phyloP scores from a whole-genome alignment of 2,329 filamentous ascomycete genomes.

The Alternaria atra region DNA sequence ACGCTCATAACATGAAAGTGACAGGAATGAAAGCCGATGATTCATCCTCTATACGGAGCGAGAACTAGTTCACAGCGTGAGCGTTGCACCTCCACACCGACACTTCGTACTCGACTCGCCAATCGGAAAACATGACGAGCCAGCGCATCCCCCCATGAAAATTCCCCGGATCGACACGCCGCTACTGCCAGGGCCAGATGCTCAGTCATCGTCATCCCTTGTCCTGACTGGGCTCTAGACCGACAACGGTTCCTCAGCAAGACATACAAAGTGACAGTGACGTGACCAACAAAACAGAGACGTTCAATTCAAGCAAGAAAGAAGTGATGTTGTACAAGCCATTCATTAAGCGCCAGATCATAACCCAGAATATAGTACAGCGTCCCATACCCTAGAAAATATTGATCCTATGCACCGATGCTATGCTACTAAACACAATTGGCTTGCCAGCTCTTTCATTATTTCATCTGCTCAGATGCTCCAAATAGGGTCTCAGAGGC shows the following conservation, averaged over 20 bases:
- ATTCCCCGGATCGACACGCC: conserved; percentile 37
- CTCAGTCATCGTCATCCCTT: conserved; percentile 17
- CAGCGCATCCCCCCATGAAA: conserved; percentile 33
- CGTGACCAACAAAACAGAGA: not conserved
- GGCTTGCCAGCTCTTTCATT: conserved; percentile 37
- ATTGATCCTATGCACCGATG: conserved; percentile 47
- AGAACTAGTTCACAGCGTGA: not conserved
- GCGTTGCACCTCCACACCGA: conserved; percentile 27
- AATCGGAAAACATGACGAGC: conserved; percentile 28
- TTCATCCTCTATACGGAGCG: no score
- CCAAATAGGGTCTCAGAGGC: conserved; percentile 21
- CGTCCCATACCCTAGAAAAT: conserved; percentile 35
- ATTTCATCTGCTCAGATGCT: conserved; percentile 36
- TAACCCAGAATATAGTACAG: conserved; percentile 45
- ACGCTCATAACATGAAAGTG: no score
- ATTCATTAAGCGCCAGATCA: conserved; percentile 34
- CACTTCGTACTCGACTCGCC: conserved; percentile 29
- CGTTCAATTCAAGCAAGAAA: not conserved
- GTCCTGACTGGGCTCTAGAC: not conserved
- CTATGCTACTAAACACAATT: conserved; percentile 50
- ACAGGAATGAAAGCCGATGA: no score
- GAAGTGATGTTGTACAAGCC: conserved; percentile 28
- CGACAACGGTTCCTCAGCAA: not conserved
- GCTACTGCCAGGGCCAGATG: conserved; percentile 19
- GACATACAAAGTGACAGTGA: not conserved